A percentile compares a stretch with the other conserved stretches of the same genome.
These are phyloP conservation scores for Podospora sp. DNA, from an alignment of 495 filamentous ascomycete species.

Conservation along the genomic window DNA sequence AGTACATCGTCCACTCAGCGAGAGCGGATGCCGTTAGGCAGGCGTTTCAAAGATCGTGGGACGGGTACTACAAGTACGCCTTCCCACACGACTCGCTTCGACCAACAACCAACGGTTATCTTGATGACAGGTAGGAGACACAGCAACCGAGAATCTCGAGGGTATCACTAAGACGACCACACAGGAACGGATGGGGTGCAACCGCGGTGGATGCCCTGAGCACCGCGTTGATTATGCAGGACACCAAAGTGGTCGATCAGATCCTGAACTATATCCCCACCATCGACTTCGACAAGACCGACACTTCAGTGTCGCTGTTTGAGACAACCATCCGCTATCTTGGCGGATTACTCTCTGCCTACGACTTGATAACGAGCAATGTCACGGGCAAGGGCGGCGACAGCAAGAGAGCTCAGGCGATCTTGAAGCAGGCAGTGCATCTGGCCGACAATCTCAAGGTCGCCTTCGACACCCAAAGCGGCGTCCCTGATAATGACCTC, in stretches of 20 bases:
- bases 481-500: slow-evolving; percentile 76
- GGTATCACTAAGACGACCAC: not conserved
- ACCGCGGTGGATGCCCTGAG: slow-evolving; percentile 80
- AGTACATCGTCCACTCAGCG: slow-evolving; percentile 35
- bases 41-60: slow-evolving; percentile 76
- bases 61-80: slow-evolving; percentile 78
- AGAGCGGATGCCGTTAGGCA: slow-evolving; percentile 70
- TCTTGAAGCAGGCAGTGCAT: slow-evolving; percentile 67
- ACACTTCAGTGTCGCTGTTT: slow-evolving; percentile 69
- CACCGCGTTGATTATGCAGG: slow-evolving; percentile 78
- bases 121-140: slow-evolving; percentile 66
- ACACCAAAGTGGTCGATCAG: slow-evolving; percentile 64
- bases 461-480: slow-evolving; percentile 75
- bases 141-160: not conserved
- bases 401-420: slow-evolving; percentile 49
- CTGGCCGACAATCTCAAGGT: slow-evolving; percentile 75
- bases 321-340: slow-evolving; percentile 92
- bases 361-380: slow-evolving; percentile 73
- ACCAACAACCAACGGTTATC: slow-evolving; percentile 65
- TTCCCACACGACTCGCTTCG: slow-evolving; percentile 77
- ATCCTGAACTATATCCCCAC: slow-evolving; percentile 69
- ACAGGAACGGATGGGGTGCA: slow-evolving; percentile 85
- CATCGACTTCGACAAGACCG: slow-evolving; percentile 69
- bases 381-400: slow-evolving; percentile 47
- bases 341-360: slow-evolving; percentile 76